Conservation (phyloP, 495 filamentous ascomycete species). For the Hyphodiscus hymeniophilus region DNA sequence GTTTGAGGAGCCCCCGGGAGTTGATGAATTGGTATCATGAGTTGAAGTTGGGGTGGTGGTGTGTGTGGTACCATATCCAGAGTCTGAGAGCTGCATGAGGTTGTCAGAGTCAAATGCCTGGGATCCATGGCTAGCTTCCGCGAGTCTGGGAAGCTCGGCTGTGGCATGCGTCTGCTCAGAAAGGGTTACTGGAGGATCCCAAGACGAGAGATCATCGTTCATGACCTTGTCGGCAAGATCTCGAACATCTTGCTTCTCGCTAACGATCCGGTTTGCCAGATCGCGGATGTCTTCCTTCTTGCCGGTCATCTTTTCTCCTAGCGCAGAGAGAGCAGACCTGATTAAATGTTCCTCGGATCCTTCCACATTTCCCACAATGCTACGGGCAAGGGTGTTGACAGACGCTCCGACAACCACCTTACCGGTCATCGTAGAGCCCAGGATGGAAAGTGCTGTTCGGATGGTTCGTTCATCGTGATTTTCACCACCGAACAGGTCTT, state of each 20-base stretch:
- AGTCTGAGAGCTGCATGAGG: too few species aligned
- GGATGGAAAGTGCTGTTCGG: conserved; percentile 46
- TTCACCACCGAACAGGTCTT: conserved; percentile 63
- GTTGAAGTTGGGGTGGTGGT: too few species aligned
- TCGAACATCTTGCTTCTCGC: conserved; percentile 35
- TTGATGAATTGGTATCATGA: too few species aligned
- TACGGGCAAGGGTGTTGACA: too few species aligned
- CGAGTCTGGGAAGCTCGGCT: too few species aligned
- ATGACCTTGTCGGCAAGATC: conserved; percentile 48
- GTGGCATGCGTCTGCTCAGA: neutral
- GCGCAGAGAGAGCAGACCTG: conserved; percentile 45
- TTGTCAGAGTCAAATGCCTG: too few species aligned
- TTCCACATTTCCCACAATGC: too few species aligned
- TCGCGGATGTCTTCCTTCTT: conserved; percentile 41
- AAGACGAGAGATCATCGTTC: conserved; percentile 24
- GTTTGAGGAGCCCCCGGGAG: too few species aligned
- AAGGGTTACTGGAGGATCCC: conserved; percentile 17
- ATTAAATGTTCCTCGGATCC: conserved; percentile 66
- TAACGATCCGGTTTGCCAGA: conserved; percentile 46
- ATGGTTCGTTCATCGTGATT: conserved; percentile 71
- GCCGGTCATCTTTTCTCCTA: conserved; percentile 51
- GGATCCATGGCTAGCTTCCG: too few species aligned
- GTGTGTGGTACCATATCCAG: too few species aligned
- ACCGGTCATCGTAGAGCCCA: conserved; percentile 50
- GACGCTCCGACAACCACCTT: too few species aligned